Evolutionary conservation across 768 basidiomycete species (phyloP).

Genomic region (Lentinula edodes): DNA sequence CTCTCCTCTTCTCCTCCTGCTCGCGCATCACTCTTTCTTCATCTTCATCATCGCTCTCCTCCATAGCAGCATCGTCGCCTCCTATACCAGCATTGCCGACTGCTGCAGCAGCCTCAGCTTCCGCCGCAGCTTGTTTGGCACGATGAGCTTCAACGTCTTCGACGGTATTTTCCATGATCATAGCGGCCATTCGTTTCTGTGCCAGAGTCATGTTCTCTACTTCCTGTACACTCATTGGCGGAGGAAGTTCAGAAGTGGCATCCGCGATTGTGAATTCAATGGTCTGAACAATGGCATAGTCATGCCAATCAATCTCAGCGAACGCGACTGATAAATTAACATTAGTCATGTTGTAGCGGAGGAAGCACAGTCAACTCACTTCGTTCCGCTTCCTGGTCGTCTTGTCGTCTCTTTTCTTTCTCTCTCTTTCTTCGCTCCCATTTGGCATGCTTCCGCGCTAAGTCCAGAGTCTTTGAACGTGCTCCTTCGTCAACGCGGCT

Average conservation of each 20-base stretch:
- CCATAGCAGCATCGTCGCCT: conserved; percentile 70
- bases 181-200: conserved; percentile 96
- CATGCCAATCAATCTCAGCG: conserved; percentile 99
- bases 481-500: conserved; percentile 59
- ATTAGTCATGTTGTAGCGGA: background rate
- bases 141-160: conserved; percentile 83
- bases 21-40: conserved; percentile 59
- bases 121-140: conserved; percentile 78
- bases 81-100: conserved; percentile 55
- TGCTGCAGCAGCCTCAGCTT: conserved; percentile 79
- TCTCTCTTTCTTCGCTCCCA: conserved; percentile 86
- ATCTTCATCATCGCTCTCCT: conserved; percentile 80
- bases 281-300: conserved; percentile 96
- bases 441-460: conserved; percentile 72
- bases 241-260: conserved; percentile 83
- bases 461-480: conserved; percentile 74
- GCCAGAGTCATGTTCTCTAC: conserved; percentile 95
- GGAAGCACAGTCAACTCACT: conserved; percentile 40
- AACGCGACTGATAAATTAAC: conserved; percentile 61
- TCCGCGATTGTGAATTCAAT: conserved; percentile 96
- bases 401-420: conserved; percentile 78
- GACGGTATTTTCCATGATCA: conserved; percentile 94
- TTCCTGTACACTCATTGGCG: conserved; percentile 94
- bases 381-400: conserved; percentile 90
- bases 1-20: conserved; percentile 64